Percentiles rank a stretch among this genome's conserved stretches.
These are phyloP conservation scores for Globisporangium uncinulatum DNA, from an alignment of 352 stramenopile species.

Conservation along the genomic window DNA sequence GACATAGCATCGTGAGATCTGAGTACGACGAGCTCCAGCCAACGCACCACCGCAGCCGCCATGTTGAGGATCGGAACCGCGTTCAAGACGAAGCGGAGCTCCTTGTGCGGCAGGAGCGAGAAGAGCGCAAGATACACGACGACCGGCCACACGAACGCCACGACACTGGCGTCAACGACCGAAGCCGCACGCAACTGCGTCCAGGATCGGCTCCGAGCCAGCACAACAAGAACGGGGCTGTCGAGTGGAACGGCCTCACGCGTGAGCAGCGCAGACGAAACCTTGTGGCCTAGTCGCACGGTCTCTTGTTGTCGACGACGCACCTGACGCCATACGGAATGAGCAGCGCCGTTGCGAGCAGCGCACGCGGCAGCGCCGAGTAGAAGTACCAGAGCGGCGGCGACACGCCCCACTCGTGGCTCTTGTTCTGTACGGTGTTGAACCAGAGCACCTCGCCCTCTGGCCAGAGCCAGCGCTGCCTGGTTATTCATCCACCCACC, in stretches of 20 bases:
- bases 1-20: not conserved
- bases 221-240: slow-evolving; percentile 39
- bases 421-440: slow-evolving; percentile 96
- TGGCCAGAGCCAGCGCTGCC: slow-evolving; percentile 92
- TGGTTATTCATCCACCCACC: not conserved
- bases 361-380: slow-evolving; percentile 89
- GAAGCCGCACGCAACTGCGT: slow-evolving; percentile 29
- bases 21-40: not conserved
- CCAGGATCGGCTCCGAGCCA: slow-evolving; percentile 37
- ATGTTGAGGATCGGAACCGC: slow-evolving; percentile 95
- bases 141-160: slow-evolving; percentile 55
- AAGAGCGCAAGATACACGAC: slow-evolving; percentile 92
- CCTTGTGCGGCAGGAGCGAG: slow-evolving; percentile 97
- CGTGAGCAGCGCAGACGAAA: not conserved
- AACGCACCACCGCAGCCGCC: slow-evolving; percentile 79
- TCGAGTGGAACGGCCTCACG: too few relatives aligned
- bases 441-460: slow-evolving; percentile 98
- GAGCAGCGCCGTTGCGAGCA: slow-evolving; percentile 77
- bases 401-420: slow-evolving; percentile 94
- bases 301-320: not conserved
- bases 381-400: slow-evolving; percentile 97
- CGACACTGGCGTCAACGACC: slow-evolving; percentile 45
- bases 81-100: slow-evolving; percentile 97
- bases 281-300: not conserved
- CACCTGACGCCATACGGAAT: slow-evolving; percentile 81